Percentiles rank a stretch among this genome's conserved stretches.
These are phyloP conservation scores for Erysimum cheiri DNA, from an alignment of 441 rosid genomes.

Conservation along the genomic window DNA sequence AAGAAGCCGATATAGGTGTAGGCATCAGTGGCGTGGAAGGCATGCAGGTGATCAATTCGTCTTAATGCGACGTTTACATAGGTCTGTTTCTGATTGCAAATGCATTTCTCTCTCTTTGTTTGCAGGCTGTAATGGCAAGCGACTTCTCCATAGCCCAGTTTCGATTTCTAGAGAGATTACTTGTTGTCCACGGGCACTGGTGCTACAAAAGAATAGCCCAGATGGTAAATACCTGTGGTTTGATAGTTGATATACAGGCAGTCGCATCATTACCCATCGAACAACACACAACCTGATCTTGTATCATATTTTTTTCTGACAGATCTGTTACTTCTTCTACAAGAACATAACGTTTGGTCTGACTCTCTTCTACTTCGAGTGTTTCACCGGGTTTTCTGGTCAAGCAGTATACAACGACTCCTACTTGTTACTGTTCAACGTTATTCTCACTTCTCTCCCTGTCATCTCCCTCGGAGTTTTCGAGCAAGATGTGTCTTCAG, in stretches of 20 bases:
- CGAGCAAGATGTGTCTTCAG: slow-evolving; percentile 94
- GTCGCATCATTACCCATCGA: slow-evolving; percentile 14
- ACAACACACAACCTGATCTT: slow-evolving; percentile 28
- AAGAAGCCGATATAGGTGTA: slow-evolving; percentile 98
- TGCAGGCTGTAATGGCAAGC: slow-evolving; percentile 98
- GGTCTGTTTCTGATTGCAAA: slow-evolving; percentile 33
- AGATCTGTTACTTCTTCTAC: slow-evolving; percentile 99
- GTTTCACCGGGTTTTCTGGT: slow-evolving; percentile 88
- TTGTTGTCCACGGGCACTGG: slow-evolving; percentile 99
- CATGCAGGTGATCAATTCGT: slow-evolving; percentile 72
- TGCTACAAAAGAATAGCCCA: slow-evolving; percentile 97
- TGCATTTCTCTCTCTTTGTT: neutral
- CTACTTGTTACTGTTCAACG: slow-evolving; percentile 92
- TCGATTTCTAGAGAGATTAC: slow-evolving; percentile 89
- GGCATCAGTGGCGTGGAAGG: slow-evolving; percentile 99
- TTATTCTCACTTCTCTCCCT: slow-evolving; percentile 85
- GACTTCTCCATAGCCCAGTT: slow-evolving; percentile 95
- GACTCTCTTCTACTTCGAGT: slow-evolving; percentile 96
- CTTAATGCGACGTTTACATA: neutral
- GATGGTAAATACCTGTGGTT: slow-evolving; percentile 67
- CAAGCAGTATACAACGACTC: slow-evolving; percentile 91
- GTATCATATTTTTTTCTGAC: slow-evolving; percentile 37
- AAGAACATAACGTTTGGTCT: slow-evolving; percentile 96
- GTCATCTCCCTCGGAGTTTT: slow-evolving; percentile 94
- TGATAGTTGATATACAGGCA: slow-evolving; percentile 1